phyloP scores from a whole-genome alignment of 345 rosid species.

The Eucalyptus tenuipes region DNA sequence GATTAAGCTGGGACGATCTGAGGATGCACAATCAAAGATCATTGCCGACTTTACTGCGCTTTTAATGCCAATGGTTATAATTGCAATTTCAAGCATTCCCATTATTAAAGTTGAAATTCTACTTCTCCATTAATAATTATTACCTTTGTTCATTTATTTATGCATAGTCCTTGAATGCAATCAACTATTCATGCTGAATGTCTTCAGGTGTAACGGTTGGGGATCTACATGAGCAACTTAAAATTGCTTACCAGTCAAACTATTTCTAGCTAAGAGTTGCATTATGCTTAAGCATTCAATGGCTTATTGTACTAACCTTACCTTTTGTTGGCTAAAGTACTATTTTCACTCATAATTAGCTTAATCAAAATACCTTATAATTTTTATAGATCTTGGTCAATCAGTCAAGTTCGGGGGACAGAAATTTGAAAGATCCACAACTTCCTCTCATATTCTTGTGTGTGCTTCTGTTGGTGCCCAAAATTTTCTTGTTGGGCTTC shows the following conservation, averaged over 20 bases:
- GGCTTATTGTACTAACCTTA: neutral
- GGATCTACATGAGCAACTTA: neutral
- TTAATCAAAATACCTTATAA: neutral
- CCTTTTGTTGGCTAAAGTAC: neutral
- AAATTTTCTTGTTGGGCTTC: no score
- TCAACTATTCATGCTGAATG: neutral
- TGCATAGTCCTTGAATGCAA: neutral
- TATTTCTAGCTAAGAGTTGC: neutral
- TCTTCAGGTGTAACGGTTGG: neutral
- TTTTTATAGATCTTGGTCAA: neutral
- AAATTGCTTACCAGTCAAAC: neutral
- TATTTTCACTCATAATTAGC: neutral
- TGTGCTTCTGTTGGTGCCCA: no score
- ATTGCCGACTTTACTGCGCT: no score
- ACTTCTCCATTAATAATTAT: neutral
- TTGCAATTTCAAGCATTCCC: no score
- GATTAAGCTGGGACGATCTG: no score
- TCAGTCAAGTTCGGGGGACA: no score
- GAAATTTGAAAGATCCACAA: no score
- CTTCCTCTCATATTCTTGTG: no score
- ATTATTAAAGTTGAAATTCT: no score
- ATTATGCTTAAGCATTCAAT: neutral
- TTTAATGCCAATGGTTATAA: no score
- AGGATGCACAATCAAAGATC: no score
- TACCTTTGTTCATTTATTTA: neutral